Evolutionary conservation across 768 basidiomycete genomes (phyloP).

Genomic region (Termitomyces heimii): DNA sequence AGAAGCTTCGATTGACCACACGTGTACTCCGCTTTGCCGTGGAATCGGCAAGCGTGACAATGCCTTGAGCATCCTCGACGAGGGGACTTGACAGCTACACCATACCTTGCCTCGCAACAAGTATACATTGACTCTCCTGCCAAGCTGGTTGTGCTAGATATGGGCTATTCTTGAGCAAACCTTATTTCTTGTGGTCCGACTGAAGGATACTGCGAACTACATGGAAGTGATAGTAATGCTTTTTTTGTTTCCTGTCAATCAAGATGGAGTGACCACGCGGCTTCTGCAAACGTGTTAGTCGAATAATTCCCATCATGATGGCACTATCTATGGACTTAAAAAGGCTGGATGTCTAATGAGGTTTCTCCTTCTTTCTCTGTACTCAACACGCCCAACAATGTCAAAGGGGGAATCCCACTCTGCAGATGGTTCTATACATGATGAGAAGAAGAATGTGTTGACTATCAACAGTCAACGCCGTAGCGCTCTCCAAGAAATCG

Average conservation of each 20-base stretch:
- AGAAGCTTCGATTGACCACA: no score
- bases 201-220: no score
- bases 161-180: no score
- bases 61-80: no score
- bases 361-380: neutral
- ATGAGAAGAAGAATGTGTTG: conserved; percentile 19
- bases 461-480: conserved; percentile 67
- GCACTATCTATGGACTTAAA: neutral
- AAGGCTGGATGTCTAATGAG: neutral
- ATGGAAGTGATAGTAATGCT: no score
- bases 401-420: conserved; percentile 33
- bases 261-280: neutral
- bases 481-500: conserved; percentile 79
- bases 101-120: no score
- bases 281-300: neutral
- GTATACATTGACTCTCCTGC: no score
- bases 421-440: conserved; percentile 25
- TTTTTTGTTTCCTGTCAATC: neutral
- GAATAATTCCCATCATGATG: neutral
- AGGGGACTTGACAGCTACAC: no score
- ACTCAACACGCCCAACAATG: conserved; percentile 8
- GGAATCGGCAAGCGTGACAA: no score
- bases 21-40: no score
- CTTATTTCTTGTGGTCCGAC: no score
- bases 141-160: no score